Percentiles rank a stretch among this genome's conserved stretches.
Conservation (phyloP, 2,329 filamentous ascomycete species). For the Pseudocercospora fuligena region DNA sequence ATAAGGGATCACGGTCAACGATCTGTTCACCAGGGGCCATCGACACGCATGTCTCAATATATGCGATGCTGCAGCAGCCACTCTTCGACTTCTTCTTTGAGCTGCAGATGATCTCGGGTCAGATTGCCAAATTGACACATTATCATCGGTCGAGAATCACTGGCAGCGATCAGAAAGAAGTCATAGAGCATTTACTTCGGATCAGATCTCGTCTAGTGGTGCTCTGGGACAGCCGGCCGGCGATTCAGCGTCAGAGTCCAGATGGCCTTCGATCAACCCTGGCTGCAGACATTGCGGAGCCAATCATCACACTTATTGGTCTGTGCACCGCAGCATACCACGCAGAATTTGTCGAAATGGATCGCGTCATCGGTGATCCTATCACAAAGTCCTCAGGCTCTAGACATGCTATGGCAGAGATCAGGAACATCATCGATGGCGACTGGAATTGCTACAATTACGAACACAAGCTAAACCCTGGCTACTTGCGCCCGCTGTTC, state of each 20-base stretch:
- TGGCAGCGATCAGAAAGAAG: not conserved
- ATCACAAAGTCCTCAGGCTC: not conserved
- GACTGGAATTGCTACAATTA: constrained; percentile 2
- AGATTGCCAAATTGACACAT: not conserved
- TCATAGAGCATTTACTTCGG: not conserved
- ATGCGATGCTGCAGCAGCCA: not conserved
- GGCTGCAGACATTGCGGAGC: constrained; percentile 4
- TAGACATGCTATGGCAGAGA: not conserved
- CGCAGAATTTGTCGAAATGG: constrained; percentile 6
- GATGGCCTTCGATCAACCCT: not conserved
- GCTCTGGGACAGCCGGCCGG: not conserved
- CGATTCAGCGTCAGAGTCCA: not conserved
- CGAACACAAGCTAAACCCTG: not conserved
- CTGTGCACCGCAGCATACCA: not conserved
- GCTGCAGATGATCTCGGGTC: constrained; percentile 5
- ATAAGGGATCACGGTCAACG: not conserved
- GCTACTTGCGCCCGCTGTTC: not conserved
- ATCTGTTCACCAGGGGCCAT: not conserved
- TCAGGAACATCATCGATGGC: constrained; percentile 5
- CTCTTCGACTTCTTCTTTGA: constrained; percentile 3
- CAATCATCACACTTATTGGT: not conserved
- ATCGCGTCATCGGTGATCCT: not conserved
- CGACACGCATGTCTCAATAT: not conserved
- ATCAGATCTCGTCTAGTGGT: not conserved
- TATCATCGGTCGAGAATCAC: constrained; percentile 1